Conservation (phyloP, 169 alveolate species). For the Cryptosporidium sp. region DNA sequence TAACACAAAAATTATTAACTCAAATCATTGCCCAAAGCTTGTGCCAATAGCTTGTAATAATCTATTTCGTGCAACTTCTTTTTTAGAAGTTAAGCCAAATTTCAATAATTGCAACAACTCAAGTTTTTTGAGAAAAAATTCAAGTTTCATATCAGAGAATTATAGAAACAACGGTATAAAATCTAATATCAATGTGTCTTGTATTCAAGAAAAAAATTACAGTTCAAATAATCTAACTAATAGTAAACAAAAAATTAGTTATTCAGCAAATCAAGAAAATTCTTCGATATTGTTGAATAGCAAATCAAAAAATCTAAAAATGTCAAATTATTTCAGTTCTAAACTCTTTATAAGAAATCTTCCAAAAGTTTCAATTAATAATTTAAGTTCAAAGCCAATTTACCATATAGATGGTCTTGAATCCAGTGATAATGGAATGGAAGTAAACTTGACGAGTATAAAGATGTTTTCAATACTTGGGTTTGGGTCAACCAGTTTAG, state of each 20-base stretch:
- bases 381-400: not conserved
- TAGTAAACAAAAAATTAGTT: not conserved
- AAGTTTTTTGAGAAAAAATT: not conserved
- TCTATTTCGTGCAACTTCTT: conserved; percentile 4
- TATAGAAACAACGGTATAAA: not conserved
- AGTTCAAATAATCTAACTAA: not conserved
- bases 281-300: not conserved
- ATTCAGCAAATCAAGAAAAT: conserved; percentile 34
- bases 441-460: not conserved
- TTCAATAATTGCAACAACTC: not conserved
- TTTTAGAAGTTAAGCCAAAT: not conserved
- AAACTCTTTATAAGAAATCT: not conserved
- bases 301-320: not conserved
- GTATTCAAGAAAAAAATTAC: not conserved
- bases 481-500: conserved; percentile 88
- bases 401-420: not conserved
- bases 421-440: not conserved
- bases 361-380: not conserved
- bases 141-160: not conserved
- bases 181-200: not conserved
- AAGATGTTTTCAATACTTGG: conserved; percentile 77
- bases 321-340: conserved; percentile 5
- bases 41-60: not conserved
- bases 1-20: not conserved
- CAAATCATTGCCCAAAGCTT: not conserved